These are phyloP conservation scores for Pilobolus umbonatus DNA, from an alignment of 192 early-diverging fungal genomes.

Conservation along the genomic window DNA sequence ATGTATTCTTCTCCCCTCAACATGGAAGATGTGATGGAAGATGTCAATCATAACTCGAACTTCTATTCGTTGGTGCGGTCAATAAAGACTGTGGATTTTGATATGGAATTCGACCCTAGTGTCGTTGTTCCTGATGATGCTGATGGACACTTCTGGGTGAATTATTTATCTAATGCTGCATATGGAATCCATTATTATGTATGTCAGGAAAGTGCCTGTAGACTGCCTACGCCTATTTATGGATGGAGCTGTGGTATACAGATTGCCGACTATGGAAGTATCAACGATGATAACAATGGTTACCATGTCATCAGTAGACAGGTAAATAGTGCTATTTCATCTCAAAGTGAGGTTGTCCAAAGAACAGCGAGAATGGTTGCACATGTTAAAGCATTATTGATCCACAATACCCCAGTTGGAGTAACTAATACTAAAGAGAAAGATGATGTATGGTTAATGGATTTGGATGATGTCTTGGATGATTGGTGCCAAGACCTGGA, in stretches of 20 bases:
- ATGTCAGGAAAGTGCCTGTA: conserved; percentile 8
- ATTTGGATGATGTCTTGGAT: conserved; percentile 31
- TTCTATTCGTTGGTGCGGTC: neutral
- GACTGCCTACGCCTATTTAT: conserved; percentile 4
- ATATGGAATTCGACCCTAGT: conserved; percentile 15
- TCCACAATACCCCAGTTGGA: neutral
- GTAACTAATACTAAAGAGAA: conserved; percentile 6
- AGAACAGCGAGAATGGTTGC: conserved; percentile 26
- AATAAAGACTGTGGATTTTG: conserved; percentile 3
- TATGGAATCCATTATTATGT: conserved; percentile 37
- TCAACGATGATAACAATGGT: conserved; percentile 2
- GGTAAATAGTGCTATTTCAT: conserved; percentile 26
- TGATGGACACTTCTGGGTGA: conserved; percentile 19
- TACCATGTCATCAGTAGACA: conserved; percentile 20
- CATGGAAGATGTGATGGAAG: neutral
- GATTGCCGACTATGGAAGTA: neutral
- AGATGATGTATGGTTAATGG: conserved; percentile 30
- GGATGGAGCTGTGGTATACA: conserved; percentile 30
- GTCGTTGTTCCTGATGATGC: conserved; percentile 20
- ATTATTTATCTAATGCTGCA: conserved; percentile 26
- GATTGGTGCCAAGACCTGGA: conserved; percentile 33
- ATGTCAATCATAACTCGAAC: neutral
- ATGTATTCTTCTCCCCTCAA: neutral
- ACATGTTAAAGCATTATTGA: conserved; percentile 15
- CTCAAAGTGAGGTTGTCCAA: conserved; percentile 20